These are phyloP conservation scores for Microcos paniculata DNA, from an alignment of 345 rosid species.

Conservation along the genomic window DNA sequence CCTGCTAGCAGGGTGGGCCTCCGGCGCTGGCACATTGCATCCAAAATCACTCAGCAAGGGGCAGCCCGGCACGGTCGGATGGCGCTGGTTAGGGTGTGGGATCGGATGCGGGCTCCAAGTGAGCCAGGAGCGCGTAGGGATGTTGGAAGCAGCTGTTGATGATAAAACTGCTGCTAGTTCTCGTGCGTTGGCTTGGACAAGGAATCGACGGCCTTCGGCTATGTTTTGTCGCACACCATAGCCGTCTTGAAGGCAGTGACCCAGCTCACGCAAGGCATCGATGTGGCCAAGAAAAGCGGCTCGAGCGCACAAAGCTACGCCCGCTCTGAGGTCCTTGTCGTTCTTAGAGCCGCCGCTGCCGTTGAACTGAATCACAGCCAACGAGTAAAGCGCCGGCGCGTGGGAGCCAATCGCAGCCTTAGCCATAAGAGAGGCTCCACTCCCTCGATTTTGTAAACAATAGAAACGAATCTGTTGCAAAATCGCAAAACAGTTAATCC, in stretches of 20 bases:
- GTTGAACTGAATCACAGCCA: constrained; percentile 91
- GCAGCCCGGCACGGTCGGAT: constrained; percentile 44
- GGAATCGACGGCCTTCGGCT: constrained; percentile 81
- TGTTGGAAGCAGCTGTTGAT: constrained; percentile 25
- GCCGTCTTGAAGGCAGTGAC: constrained; percentile 97
- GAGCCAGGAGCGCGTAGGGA: constrained; percentile 46
- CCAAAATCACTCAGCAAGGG: constrained; percentile 92
- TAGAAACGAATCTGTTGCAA: constrained; percentile 80
- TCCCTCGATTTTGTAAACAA: constrained; percentile 71
- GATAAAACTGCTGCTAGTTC: constrained; percentile 78
- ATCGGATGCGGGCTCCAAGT: constrained; percentile 43
- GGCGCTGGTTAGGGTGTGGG: constrained; percentile 29
- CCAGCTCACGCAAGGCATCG: constrained; percentile 93
- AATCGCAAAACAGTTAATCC: background rate
- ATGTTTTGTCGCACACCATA: constrained; percentile 91
- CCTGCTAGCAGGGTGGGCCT: constrained; percentile 69
- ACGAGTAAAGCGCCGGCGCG: constrained; percentile 81
- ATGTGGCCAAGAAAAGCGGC: constrained; percentile 89
- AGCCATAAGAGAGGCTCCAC: constrained; percentile 94
- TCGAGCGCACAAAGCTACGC: constrained; percentile 89
- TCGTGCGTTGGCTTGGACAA: constrained; percentile 93
- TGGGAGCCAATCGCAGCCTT: constrained; percentile 87
- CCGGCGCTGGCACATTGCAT: constrained; percentile 96
- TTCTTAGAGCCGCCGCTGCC: constrained; percentile 97
- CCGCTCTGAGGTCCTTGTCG: constrained; percentile 90